Base-by-base conservation (phyloP, 345 rosid species). In the Citrus glauca region DNA sequence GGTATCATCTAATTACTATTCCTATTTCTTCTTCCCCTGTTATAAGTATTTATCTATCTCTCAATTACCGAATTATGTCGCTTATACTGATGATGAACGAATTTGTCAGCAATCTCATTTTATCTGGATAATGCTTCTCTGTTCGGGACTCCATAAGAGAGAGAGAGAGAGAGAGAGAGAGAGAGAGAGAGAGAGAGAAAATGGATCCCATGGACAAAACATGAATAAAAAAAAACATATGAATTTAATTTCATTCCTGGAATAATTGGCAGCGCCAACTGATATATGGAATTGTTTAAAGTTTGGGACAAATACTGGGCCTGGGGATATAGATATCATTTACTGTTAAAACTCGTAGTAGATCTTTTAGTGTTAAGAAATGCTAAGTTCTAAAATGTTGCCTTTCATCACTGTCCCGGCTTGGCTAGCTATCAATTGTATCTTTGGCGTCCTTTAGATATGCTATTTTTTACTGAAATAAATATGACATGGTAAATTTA, bases 401-500 rank as follows among this genome's bases (percentile, higher is more conserved):
- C 4, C 22, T 53, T 8, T 53, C 7, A 6, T 25, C 42, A 53
- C n/a, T 66, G 33, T 32, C 64, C 32, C 13, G 50, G 30, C 35
- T 72, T 53, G 48, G 63, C 53, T 64, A 2, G 16, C 37, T 28
- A 27, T 20, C 27, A 53, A 45, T 28, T 61, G 30, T 45, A 9
- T 40, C n/a, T 62, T 45, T 11, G 5, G 3, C 6, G 42, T 37
- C 38, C 20, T 60, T 30, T 4, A 8, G 16, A 60, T 66, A 13
- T 70, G 69, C 50, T 45, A 38, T 27, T 57, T 10, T 8, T 42
- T 71, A 9, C 53, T 42, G 20, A 61, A 20, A 5, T 35, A 55
- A 45, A 62, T 24, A 6, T 76, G 69, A 76, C 62, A 40, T 68
- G 77, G 53, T 69, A 19, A 63, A 63, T 78, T 69, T 32, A 73